These are phyloP conservation scores for Thalassiosira hispida DNA, from an alignment of 352 stramenopile species.

Conservation along the genomic window DNA sequence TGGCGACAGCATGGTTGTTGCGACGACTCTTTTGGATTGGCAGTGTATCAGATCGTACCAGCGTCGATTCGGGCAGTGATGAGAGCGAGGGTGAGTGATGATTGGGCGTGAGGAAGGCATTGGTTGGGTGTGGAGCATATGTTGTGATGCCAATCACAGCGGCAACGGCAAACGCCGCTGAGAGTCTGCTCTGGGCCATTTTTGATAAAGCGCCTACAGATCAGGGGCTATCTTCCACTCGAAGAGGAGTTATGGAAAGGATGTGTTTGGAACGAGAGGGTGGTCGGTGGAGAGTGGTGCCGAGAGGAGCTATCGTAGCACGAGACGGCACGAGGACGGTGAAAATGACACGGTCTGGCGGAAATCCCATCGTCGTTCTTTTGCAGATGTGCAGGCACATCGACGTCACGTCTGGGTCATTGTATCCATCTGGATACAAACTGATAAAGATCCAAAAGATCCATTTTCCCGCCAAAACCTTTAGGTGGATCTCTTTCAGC, in stretches of 20 bases:
- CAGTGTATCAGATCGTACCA: background rate
- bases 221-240: no score
- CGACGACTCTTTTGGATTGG: background rate
- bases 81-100: background rate
- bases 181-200: background rate
- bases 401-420: background rate
- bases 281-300: no score
- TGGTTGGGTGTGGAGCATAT: background rate
- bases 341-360: no score
- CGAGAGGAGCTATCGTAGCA: no score
- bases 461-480: background rate
- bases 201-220: background rate
- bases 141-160: background rate
- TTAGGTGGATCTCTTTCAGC: no score
- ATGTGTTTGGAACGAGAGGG: no score
- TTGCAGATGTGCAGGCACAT: no score
- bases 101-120: slow-evolving; percentile 3
- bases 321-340: no score
- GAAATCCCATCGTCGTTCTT: no score
- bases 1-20: background rate
- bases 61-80: background rate
- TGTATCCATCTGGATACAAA: background rate
- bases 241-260: no score
- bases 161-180: slow-evolving; percentile 17
- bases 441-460: slow-evolving; percentile 1